Percentiles rank a stretch among this genome's conserved stretches.
These are phyloP conservation scores for California macrophylla DNA, from an alignment of 441 rosid genomes.

Conservation along the genomic window DNA sequence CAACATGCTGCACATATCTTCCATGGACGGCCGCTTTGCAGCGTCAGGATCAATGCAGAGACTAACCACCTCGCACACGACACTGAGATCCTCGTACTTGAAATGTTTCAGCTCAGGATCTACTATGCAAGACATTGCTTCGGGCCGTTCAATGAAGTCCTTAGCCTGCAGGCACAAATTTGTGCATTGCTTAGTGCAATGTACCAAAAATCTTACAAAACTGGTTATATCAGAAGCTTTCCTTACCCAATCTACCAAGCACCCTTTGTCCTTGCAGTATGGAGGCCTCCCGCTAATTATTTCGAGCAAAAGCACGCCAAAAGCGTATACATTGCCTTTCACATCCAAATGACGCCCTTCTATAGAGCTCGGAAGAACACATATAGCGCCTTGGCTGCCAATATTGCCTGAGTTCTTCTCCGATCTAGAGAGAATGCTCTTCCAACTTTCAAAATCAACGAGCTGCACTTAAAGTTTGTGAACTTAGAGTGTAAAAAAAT, in stretches of 20 bases:
- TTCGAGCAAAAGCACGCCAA: conserved; percentile 76
- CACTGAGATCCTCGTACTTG: conserved; percentile 57
- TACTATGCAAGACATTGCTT: conserved; percentile 65
- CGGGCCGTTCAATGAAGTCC: conserved; percentile 69
- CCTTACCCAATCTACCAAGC: conserved; percentile 82
- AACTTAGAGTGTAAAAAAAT: not conserved
- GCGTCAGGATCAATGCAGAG: conserved; percentile 54
- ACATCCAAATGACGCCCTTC: conserved; percentile 72
- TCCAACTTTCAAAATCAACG: conserved; percentile 97
- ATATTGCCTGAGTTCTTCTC: conserved; percentile 72
- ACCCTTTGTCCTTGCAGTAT: conserved; percentile 74
- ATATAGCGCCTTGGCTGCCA: conserved; percentile 62
- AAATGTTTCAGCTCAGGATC: conserved; percentile 90
- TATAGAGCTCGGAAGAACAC: conserved; percentile 60
- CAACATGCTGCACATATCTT: conserved; percentile 43
- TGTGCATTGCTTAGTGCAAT: not conserved
- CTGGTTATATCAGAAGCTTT: not conserved
- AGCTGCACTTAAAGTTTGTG: conserved; percentile 42
- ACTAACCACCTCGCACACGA: conserved; percentile 63
- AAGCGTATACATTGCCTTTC: conserved; percentile 70
- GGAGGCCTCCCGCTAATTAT: conserved; percentile 87
- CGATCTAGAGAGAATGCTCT: conserved; percentile 78
- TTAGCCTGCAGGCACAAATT: conserved; percentile 50
- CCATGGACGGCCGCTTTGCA: conserved; percentile 51
- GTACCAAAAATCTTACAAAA: no score